phyloP scores from a whole-genome alignment of 441 rosid species.

The Brassica balearica region DNA sequence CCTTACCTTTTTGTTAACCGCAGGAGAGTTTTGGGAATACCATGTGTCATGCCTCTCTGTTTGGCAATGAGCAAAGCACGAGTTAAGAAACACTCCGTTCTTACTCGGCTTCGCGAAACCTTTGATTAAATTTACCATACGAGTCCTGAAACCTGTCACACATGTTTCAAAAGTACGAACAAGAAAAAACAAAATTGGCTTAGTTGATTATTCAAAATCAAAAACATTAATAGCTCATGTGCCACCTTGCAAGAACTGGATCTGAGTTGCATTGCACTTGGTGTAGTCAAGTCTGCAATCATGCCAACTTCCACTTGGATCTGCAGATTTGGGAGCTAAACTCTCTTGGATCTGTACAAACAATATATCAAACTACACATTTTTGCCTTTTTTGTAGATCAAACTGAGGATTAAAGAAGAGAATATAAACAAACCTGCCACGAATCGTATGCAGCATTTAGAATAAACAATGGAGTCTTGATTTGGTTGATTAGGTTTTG shows the following conservation, averaged over 20 bases:
- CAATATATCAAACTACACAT: not conserved
- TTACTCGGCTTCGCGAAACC: not conserved
- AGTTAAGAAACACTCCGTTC: constrained; percentile 3
- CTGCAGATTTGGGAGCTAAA: constrained; percentile 2
- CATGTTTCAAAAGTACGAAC: not conserved
- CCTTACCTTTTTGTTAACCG: constrained; percentile 67
- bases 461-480: constrained; percentile 6
- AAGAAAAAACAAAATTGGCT: not conserved
- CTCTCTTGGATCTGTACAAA: not conserved
- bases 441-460: constrained; percentile 4
- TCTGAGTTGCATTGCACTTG: constrained; percentile 7
- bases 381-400: not conserved
- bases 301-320: constrained; percentile 10
- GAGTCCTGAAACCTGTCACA: constrained; percentile 9
- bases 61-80: constrained; percentile 8
- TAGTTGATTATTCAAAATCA: not conserved
- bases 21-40: constrained; percentile 83
- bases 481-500: constrained; percentile 9
- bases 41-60: constrained; percentile 58
- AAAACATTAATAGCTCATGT: not conserved
- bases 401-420: not conserved
- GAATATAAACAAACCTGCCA: not conserved
- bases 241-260: constrained; percentile 10
- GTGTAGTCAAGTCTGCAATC: constrained; percentile 6
- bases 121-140: constrained; percentile 4